phyloP scores from a whole-genome alignment of 2,329 filamentous ascomycete genomes.

The Neonectria hederae region DNA sequence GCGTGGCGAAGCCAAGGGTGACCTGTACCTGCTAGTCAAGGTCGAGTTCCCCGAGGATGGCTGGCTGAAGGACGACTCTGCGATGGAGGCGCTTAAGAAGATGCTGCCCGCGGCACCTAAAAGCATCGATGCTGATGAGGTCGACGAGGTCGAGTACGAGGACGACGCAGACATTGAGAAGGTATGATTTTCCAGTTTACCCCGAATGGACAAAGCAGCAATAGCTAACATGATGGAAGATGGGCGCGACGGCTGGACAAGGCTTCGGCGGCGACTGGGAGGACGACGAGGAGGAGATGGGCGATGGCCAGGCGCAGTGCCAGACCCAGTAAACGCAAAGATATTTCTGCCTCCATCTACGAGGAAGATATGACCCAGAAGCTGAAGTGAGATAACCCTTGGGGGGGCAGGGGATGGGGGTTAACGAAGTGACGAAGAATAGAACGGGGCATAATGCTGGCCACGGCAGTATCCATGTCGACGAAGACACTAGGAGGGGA shows the following conservation, averaged over 20 bases:
- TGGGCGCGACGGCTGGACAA: slow-evolving; percentile 77
- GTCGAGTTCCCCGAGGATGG: slow-evolving; percentile 89
- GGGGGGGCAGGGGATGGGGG: slow-evolving; percentile 7
- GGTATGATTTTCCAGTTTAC: slow-evolving; percentile 53
- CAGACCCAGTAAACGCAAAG: slow-evolving; percentile 70
- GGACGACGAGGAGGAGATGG: slow-evolving; percentile 77
- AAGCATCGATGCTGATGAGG: slow-evolving; percentile 73
- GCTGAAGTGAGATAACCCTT: slow-evolving; percentile 26
- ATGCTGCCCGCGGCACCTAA: slow-evolving; percentile 74
- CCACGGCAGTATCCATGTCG: not conserved
- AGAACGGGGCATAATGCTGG: slow-evolving; percentile 9
- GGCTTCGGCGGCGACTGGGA: slow-evolving; percentile 73
- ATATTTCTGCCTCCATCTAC: not conserved
- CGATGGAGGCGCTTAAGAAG: slow-evolving; percentile 75
- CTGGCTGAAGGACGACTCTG: slow-evolving; percentile 79
- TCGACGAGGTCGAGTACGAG: slow-evolving; percentile 90
- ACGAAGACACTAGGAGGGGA: not conserved
- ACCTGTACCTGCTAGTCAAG: slow-evolving; percentile 87
- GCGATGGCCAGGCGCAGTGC: slow-evolving; percentile 74
- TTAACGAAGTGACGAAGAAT: slow-evolving; percentile 41
- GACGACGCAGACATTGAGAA: slow-evolving; percentile 85
- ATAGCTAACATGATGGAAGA: slow-evolving; percentile 53
- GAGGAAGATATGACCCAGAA: slow-evolving; percentile 22
- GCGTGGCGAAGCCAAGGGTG: slow-evolving; percentile 82
- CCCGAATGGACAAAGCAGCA: not conserved